Base-by-base conservation (phyloP, 352 stramenopile genomes). In the Pythium scleroteichum region DNA sequence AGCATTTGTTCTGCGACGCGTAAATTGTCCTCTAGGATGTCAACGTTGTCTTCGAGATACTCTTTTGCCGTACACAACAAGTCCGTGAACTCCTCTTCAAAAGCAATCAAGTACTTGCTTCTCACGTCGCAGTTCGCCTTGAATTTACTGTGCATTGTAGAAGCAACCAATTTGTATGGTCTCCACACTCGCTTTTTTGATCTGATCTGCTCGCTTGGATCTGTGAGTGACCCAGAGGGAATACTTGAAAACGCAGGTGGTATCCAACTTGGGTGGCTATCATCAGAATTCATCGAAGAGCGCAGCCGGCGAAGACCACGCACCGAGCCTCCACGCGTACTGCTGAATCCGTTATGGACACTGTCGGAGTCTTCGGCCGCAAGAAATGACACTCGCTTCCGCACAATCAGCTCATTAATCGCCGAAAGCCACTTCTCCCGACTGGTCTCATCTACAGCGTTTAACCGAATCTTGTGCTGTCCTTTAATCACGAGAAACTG, bases 401-500 rank as follows among this genome's bases (percentile, higher is more conserved):
- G 82, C 16, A 95, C 82, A 49, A 95, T 93, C 47, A 95, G 69
- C 50, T 90, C 79, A 59, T 78, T 93, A 3, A 95, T 75, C 3
- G 86, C 84, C 8, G 78, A 85, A 4, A 95, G 68, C 86, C 86
- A 95, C 0, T 73, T 61, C 7, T 75, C 68, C 5, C 85, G 78
- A 8, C 73, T 85, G 8, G 59, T 73, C 1, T 62, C 71, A 53
- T 90, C 83, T 8, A 91, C 75, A 0, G 86, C 86, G 53, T 95
- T 95, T 9, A 95, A 63, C 4, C 82, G 70, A 12, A 93, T 46
- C 22, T 78, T 85, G 14, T 75, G 82, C 13, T 86, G 75, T 33
- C 79, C 79, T 52, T 90, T 88, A 27, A 90, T 84, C 24, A 95
- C 69, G 12, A 87, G 80, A 40, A 95, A 95, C 64, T 89, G 84